A percentile compares a stretch with the other conserved stretches of the same genome.
Evolutionary conservation across 768 basidiomycete species (phyloP).

Genomic region (Boletus patriciae): DNA sequence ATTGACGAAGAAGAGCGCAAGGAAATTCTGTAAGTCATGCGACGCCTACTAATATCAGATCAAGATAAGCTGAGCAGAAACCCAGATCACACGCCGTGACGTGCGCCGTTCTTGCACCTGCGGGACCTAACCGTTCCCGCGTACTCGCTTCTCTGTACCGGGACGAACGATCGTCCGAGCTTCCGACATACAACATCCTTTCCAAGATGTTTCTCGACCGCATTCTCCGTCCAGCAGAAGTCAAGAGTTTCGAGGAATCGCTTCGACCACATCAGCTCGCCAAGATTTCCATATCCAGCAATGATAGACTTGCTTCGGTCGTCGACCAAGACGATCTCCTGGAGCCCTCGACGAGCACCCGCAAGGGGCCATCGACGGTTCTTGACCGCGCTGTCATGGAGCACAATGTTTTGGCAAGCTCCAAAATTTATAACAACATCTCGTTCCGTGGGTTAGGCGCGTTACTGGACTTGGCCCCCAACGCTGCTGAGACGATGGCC

Average conservation of each 20-base stretch:
- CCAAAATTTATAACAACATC: slow-evolving; percentile 97
- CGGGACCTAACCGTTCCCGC: slow-evolving; percentile 94
- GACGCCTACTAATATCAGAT: neutral
- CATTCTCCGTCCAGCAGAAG: slow-evolving; percentile 86
- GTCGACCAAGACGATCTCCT: slow-evolving; percentile 54
- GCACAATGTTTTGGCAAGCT: slow-evolving; percentile 95
- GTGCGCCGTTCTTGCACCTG: slow-evolving; percentile 94
- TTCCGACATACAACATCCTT: slow-evolving; percentile 85
- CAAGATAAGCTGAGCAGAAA: slow-evolving; percentile 8
- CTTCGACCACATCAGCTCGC: slow-evolving; percentile 94
- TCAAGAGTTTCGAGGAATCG: slow-evolving; percentile 84
- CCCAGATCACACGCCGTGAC: slow-evolving; percentile 85
- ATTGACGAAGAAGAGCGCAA: slow-evolving; percentile 93
- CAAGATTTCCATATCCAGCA: slow-evolving; percentile 80
- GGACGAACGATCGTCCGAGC: slow-evolving; percentile 83
- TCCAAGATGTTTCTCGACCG: slow-evolving; percentile 99
- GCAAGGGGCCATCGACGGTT: slow-evolving; percentile 92
- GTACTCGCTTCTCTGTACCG: slow-evolving; percentile 90
- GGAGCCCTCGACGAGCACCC: slow-evolving; percentile 63
- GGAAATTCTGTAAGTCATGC: slow-evolving; percentile 75
- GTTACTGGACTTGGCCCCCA: slow-evolving; percentile 83
- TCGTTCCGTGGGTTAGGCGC: slow-evolving; percentile 92
- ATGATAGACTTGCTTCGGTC: slow-evolving; percentile 73
- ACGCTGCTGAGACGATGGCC: slow-evolving; percentile 96
- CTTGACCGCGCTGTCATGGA: slow-evolving; percentile 98